Evolutionary conservation across 495 filamentous ascomycete species (phyloP).

Genomic region (Tuber umbilicatum): DNA sequence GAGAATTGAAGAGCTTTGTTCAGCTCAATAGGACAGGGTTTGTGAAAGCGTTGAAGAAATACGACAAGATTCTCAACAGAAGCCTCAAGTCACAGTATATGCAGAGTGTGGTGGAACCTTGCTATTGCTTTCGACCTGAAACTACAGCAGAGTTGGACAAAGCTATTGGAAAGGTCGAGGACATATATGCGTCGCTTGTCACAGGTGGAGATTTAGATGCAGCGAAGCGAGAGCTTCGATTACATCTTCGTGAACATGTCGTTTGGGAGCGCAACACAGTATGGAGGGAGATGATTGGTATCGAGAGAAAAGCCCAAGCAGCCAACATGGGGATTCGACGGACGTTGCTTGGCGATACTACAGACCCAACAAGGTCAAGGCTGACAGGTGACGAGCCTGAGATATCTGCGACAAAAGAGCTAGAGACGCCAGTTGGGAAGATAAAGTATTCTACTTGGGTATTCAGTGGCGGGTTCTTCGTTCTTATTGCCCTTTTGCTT

Average conservation of each 20-base stretch:
- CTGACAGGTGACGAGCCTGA: slow-evolving; percentile 78
- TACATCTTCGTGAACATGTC: slow-evolving; percentile 92
- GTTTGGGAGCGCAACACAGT: slow-evolving; percentile 99
- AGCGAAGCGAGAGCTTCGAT: slow-evolving; percentile 75
- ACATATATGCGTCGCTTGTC: slow-evolving; percentile 70
- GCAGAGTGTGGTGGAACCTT: slow-evolving; percentile 58
- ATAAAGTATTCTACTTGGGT: slow-evolving; percentile 73
- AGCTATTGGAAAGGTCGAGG: slow-evolving; percentile 65
- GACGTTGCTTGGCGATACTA: slow-evolving; percentile 70
- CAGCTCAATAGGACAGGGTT: slow-evolving; percentile 97
- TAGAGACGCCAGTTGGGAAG: slow-evolving; percentile 73
- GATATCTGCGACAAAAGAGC: slow-evolving; percentile 53
- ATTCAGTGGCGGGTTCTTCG: slow-evolving; percentile 70
- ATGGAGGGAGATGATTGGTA: slow-evolving; percentile 97
- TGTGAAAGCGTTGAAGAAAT: slow-evolving; percentile 93
- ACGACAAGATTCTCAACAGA: slow-evolving; percentile 88
- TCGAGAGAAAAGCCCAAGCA: slow-evolving; percentile 92
- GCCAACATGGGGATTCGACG: slow-evolving; percentile 77
- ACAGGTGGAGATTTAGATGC: slow-evolving; percentile 67
- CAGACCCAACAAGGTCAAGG: slow-evolving; percentile 60
- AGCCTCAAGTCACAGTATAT: slow-evolving; percentile 71
- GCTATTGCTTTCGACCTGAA: slow-evolving; percentile 66
- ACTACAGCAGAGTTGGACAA: slow-evolving; percentile 65
- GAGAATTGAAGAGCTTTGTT: slow-evolving; percentile 89
- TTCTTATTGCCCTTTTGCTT: slow-evolving; percentile 60